phyloP scores from a whole-genome alignment of 768 basidiomycete genomes.

The Tulasnella sp. region DNA sequence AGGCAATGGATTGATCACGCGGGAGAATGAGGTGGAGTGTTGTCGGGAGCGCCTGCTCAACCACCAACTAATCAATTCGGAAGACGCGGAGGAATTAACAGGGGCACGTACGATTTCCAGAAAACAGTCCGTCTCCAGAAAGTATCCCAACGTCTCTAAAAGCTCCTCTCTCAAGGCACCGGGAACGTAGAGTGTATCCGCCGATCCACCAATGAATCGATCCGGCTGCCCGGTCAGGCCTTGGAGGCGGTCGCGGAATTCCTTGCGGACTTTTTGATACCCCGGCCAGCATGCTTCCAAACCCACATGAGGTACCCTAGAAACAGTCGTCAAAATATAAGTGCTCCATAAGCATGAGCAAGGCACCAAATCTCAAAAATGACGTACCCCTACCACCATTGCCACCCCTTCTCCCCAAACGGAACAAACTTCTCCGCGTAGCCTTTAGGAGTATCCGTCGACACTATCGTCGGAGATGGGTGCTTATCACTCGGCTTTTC shows the following conservation, averaged over 20 bases:
- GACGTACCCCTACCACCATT: constrained; percentile 1
- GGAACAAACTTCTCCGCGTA: background rate
- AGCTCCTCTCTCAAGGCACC: constrained; percentile 35
- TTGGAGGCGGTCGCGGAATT: constrained; percentile 36
- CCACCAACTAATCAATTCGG: background rate
- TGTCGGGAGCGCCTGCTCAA: constrained; percentile 33
- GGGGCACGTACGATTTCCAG: constrained; percentile 36
- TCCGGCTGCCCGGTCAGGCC: constrained; percentile 31
- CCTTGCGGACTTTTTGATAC: constrained; percentile 32
- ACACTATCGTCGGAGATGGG: constrained; percentile 13
- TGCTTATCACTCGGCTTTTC: background rate
- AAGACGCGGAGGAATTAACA: background rate
- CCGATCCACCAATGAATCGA: constrained; percentile 42
- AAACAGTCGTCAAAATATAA: constrained; percentile 33
- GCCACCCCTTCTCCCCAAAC: constrained; percentile 5
- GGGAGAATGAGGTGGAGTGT: constrained; percentile 39
- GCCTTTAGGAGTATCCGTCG: background rate
- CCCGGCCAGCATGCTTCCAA: constrained; percentile 40
- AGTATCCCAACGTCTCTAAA: constrained; percentile 38
- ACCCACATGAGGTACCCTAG: constrained; percentile 25
- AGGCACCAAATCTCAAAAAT: no score
- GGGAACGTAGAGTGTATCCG: constrained; percentile 46
- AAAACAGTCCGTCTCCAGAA: constrained; percentile 44
- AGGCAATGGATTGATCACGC: constrained; percentile 37
- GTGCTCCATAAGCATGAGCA: no score